Evolutionary conservation across 75 land plant species (phyloP), one percentile per base, ranked within the genome.

Genomic region (Picea sitchensis): DNA sequence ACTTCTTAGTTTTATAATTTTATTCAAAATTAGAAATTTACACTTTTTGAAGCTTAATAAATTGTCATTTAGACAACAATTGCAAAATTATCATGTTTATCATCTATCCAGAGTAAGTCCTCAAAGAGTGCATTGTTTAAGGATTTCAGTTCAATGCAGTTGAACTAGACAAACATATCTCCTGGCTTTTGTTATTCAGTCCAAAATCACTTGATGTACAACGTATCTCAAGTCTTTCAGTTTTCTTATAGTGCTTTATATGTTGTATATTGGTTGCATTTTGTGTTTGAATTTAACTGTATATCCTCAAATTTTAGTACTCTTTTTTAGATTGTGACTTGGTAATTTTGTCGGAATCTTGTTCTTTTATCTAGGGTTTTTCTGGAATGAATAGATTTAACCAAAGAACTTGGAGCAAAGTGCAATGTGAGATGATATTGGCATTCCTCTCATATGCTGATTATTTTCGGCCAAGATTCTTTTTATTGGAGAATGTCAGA

Each of bases 381-480:
- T 97, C 99, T 81, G 99, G 99, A 41, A 97, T 97, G 98, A 97
- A 97, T 60, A 81, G 99, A 75, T 97, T 97, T 78, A 97, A 95
- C 41, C 93, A 92, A 76, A 91, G 99, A 31, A 81, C 88, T 7
- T 97, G 99, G 99, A 95, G 98, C 85, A 93, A 95, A 79, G 94
- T 97, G 31, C 98, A 95, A 71, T 97, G 99, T 81, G 99, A 97
- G 72, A 97, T 97, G 96, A 95, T 97, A 12, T 80, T 97, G 79
- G 92, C 92, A 26, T 97, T 93, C 65, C 84, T 97, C 34, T 97
- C 99, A 4, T 97, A 93, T 89, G 98, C 99, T 65, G 99, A 96
- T 47, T 96, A 94, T 80, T 96, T 91, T 64, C 84, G 99, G 1
- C 99, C 99, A 18, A 90, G 82, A 54, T 96, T 82, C 79, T 92